Conservation (phyloP, 306 rosid genomes). For the Castanopsis chinensis region DNA sequence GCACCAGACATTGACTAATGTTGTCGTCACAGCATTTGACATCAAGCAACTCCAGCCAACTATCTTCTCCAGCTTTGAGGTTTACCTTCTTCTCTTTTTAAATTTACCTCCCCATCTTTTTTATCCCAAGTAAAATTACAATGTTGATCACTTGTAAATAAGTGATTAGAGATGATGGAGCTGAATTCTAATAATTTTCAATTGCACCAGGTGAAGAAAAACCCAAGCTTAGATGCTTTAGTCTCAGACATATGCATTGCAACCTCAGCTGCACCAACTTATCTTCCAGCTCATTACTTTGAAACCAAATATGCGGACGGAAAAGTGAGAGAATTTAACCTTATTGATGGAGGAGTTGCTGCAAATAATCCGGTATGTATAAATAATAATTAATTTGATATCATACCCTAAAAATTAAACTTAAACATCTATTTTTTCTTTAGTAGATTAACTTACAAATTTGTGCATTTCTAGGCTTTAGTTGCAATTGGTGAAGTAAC, state of each 20-base stretch:
- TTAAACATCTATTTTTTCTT: neutral
- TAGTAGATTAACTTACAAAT: neutral
- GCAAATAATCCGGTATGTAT: neutral
- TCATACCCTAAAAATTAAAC: too few relatives aligned
- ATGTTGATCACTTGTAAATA: too few relatives aligned
- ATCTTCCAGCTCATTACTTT: slow-evolving; percentile 20
- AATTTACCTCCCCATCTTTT: too few relatives aligned
- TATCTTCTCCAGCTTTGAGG: too few relatives aligned
- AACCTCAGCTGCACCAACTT: slow-evolving; percentile 14
- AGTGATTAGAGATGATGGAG: too few relatives aligned
- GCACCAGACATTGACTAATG: too few relatives aligned
- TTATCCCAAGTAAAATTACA: too few relatives aligned
- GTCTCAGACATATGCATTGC: slow-evolving; percentile 3
- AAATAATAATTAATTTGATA: neutral
- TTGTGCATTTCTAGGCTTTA: neutral
- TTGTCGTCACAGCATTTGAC: too few relatives aligned
- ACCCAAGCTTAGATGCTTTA: neutral
- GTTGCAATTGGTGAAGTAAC: neutral
- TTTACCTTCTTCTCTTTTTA: too few relatives aligned
- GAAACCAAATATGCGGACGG: neutral
- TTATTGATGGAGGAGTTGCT: slow-evolving; percentile 1
- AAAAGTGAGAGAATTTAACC: slow-evolving; percentile 10
- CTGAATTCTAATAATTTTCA: too few relatives aligned
- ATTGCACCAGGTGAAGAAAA: slow-evolving; percentile 5
- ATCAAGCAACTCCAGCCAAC: too few relatives aligned